Conservation (phyloP, 2,329 filamentous ascomycete genomes). For the Tolypocladium inflatum region DNA sequence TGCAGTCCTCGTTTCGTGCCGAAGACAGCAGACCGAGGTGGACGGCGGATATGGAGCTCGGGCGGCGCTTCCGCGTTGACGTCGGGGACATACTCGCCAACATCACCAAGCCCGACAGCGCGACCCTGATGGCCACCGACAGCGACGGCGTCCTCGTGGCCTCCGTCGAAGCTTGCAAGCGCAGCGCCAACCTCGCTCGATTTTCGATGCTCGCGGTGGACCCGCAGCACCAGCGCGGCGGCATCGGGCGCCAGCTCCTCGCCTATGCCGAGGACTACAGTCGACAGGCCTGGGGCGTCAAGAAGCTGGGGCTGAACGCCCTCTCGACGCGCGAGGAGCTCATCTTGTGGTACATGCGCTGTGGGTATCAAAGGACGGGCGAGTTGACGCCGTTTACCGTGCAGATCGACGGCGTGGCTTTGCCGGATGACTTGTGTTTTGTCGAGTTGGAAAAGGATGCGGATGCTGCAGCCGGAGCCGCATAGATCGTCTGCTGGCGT, state of each 20-base stretch:
- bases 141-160: background rate
- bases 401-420: background rate
- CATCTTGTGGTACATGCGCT: background rate
- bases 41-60: background rate
- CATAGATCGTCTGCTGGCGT: too few relatives aligned
- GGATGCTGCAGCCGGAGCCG: too few relatives aligned
- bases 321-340: background rate
- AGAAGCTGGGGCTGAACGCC: background rate
- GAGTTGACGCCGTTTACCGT: background rate
- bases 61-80: background rate
- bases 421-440: background rate
- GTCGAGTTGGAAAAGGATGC: background rate
- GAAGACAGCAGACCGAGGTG: background rate
- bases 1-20: background rate
- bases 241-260: background rate
- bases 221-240: background rate
- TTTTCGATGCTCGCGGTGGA: background rate
- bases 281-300: background rate
- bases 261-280: background rate
- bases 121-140: background rate
- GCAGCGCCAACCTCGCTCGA: background rate
- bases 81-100: background rate
- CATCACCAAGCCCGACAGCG: background rate
- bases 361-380: background rate
- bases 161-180: background rate